Evolutionary conservation across 2,329 filamentous ascomycete species (phyloP).

Genomic region (Ascochyta fabae): DNA sequence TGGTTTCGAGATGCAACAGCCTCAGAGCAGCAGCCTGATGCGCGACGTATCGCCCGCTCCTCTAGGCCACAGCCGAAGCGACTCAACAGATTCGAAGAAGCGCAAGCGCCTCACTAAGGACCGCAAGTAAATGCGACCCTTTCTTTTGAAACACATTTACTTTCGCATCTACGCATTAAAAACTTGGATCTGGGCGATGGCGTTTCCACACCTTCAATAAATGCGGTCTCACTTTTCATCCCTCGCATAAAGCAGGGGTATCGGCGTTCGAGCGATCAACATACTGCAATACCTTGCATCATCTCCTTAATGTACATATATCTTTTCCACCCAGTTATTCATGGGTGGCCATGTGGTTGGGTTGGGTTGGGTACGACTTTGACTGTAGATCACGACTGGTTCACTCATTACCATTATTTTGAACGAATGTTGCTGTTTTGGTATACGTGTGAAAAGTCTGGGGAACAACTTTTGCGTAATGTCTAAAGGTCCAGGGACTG

Average conservation of each 20-base stretch:
- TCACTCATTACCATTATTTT: conserved; percentile 17
- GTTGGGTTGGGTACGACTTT: conserved; percentile 15
- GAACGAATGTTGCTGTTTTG: conserved; percentile 2
- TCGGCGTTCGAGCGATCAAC: conserved; percentile 18
- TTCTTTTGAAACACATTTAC: conserved; percentile 10
- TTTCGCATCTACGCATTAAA: conserved; percentile 15
- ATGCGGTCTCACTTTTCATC: conserved; percentile 17
- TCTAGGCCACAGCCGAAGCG: conserved; percentile 39
- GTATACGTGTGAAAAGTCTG: conserved; percentile 14
- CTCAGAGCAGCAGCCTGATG: conserved; percentile 42
- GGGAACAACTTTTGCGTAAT: conserved; percentile 18
- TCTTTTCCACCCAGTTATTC: neutral
- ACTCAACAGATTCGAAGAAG: conserved; percentile 45
- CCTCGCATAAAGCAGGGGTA: conserved; percentile 15
- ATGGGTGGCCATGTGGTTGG: conserved; percentile 2
- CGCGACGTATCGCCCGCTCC: conserved; percentile 45
- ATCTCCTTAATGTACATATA: conserved; percentile 25
- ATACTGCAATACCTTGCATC: conserved; percentile 16
- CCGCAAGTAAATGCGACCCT: conserved; percentile 26
- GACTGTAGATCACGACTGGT: conserved; percentile 26
- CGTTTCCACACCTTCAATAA: conserved; percentile 11
- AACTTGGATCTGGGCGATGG: conserved; percentile 17
- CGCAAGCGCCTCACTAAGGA: conserved; percentile 47
- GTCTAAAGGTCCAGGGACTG: conserved; percentile 11
- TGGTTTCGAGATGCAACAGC: conserved; percentile 46